phyloP scores from a whole-genome alignment of 1,284 basidiomycete genomes.

The Stygiomarasmius scandens region DNA sequence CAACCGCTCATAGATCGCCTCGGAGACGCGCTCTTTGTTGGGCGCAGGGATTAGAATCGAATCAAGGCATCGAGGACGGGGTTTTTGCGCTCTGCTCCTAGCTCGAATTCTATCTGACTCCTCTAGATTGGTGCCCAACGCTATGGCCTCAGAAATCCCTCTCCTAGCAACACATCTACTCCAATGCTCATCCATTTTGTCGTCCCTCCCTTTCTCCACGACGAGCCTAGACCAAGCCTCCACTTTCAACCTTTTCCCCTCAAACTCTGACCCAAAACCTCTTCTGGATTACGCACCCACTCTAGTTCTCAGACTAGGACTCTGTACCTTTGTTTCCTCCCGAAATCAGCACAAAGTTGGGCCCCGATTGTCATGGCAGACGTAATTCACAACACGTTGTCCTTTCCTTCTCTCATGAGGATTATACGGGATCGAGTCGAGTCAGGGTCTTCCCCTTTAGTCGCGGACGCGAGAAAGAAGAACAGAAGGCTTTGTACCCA shows the following conservation, averaged over 20 bases:
- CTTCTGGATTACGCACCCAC: constrained; percentile 19
- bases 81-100: constrained; percentile 7
- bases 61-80: constrained; percentile 54
- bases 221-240: no score
- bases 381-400: constrained; percentile 85
- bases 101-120: background rate
- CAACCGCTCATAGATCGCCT: constrained; percentile 24
- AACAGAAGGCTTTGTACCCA: constrained; percentile 41
- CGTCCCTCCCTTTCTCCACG: background rate
- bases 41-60: constrained; percentile 84
- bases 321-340: constrained; percentile 45
- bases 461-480: constrained; percentile 7
- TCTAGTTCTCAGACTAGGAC: constrained; percentile 78
- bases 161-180: constrained; percentile 70
- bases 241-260: constrained; percentile 29
- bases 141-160: constrained; percentile 71
- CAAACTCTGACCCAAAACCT: background rate
- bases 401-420: constrained; percentile 70
- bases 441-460: no score
- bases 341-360: constrained; percentile 40
- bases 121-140: background rate
- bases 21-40: constrained; percentile 47
- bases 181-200: constrained; percentile 12
- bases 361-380: constrained; percentile 66
- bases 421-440: no score